These are phyloP conservation scores for Starmerella geochares DNA, from an alignment of 805 yeast species.

Conservation along the genomic window DNA sequence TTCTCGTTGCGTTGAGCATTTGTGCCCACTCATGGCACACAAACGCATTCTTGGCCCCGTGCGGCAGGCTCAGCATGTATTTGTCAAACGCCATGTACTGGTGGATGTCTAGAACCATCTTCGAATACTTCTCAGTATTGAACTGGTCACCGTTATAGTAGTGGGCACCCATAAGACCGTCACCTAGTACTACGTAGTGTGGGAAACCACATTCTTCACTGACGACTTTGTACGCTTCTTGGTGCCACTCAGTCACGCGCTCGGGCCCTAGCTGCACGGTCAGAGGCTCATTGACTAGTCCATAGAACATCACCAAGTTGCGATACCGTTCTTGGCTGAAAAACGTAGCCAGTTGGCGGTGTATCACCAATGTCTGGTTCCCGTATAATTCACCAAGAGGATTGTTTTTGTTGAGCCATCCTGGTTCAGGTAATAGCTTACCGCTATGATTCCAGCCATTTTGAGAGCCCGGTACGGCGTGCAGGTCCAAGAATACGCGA, in stretches of 20 bases:
- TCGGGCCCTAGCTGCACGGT: slow-evolving; percentile 43
- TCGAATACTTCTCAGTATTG: slow-evolving; percentile 40
- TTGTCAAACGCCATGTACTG: slow-evolving; percentile 65
- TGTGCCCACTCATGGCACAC: slow-evolving; percentile 44
- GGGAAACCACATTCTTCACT: slow-evolving; percentile 40
- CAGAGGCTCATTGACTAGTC: slow-evolving; percentile 70
- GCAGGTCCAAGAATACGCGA: slow-evolving; percentile 66
- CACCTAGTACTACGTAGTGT: slow-evolving; percentile 55
- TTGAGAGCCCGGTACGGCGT: slow-evolving; percentile 76
- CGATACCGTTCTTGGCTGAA: slow-evolving; percentile 52
- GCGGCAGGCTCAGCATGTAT: slow-evolving; percentile 27
- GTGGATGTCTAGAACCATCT: slow-evolving; percentile 71
- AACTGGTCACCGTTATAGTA: slow-evolving; percentile 52
- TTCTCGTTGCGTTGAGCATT: slow-evolving; percentile 46
- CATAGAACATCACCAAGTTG: slow-evolving; percentile 68
- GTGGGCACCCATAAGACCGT: slow-evolving; percentile 54
- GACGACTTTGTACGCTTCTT: slow-evolving; percentile 46
- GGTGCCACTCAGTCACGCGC: slow-evolving; percentile 46
- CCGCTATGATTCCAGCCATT: slow-evolving; percentile 49
- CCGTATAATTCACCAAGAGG: slow-evolving; percentile 34
- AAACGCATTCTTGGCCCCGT: slow-evolving; percentile 28
- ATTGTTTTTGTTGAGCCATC: slow-evolving; percentile 39
- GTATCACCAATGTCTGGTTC: slow-evolving; percentile 40
- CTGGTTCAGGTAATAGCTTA: slow-evolving; percentile 36
- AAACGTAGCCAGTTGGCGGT: slow-evolving; percentile 46